Conservation (phyloP, 2,329 filamentous ascomycete species). For the Scedosporium aurantiacum region DNA sequence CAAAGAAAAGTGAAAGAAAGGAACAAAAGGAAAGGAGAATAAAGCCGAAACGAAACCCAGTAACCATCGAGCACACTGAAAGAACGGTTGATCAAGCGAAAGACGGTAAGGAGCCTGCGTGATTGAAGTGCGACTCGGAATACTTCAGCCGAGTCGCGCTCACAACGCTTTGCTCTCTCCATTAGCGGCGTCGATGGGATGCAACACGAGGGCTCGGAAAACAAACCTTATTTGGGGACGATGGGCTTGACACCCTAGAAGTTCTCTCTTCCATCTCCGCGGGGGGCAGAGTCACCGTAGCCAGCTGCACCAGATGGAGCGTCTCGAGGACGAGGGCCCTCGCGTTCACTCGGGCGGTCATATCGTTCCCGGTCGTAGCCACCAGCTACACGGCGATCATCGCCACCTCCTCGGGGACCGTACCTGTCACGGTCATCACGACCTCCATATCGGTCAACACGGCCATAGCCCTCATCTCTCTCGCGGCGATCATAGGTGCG, state of each 20-base stretch:
- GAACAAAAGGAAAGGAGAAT: neutral
- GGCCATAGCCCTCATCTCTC: constrained; percentile 17
- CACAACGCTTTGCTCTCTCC: neutral
- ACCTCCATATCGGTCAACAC: constrained; percentile 25
- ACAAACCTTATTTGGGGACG: neutral
- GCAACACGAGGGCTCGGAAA: neutral
- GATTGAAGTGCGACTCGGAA: no score
- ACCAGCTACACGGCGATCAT: constrained; percentile 23
- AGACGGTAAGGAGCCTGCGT: neutral
- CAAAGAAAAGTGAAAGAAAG: constrained; percentile 4
- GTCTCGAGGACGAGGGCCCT: constrained; percentile 28
- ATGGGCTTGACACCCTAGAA: neutral
- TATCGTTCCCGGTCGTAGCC: constrained; percentile 38
- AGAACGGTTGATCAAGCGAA: neutral
- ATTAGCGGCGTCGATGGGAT: neutral
- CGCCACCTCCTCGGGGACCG: constrained; percentile 20
- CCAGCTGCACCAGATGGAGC: constrained; percentile 21
- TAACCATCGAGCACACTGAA: constrained; percentile 1
- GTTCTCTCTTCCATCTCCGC: constrained; percentile 30
- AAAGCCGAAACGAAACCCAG: constrained; percentile 2
- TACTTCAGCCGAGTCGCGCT: no score
- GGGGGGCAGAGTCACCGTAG: constrained; percentile 17
- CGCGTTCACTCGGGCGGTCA: constrained; percentile 33
- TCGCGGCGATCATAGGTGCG: constrained; percentile 28
- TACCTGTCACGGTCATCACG: constrained; percentile 33